Evolutionary conservation across 176 grass and related monocot species (phyloP), one percentile per base, ranked within the genome.

Genomic region (Triticum monococcum): DNA sequence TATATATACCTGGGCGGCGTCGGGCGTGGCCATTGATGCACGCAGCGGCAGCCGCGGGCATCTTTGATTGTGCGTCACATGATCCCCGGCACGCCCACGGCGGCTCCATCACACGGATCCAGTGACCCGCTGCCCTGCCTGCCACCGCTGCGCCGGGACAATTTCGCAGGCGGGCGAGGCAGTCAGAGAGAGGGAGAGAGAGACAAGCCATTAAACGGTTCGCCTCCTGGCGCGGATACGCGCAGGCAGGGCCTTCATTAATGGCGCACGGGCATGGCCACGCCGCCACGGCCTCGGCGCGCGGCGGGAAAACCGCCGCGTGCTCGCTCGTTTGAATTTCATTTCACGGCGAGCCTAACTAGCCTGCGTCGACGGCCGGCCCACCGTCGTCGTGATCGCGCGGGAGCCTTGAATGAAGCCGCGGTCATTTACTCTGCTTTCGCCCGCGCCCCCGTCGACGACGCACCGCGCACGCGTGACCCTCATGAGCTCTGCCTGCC

Each of bases 21-120:
- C 35, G 26, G 25, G 57, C 6, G 22, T 1, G 14, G 79, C 75
- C 75, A 84, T 84, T 87, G 66, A n/a, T 59, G 54, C 54, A 59
- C 18, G 83, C 89, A 80, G 89, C 56, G 85, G 84, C 77, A 24
- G 79, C 79, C 78, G 57, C 83, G 73, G 74, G 80, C 68, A 81
- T 83, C 87, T 88, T 92, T 95, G 85, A 95, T 87, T 86, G 89
- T 81, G 90, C 79, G 66, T 95, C 93, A 95, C 93, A 92, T 92
- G 93, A 95, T 95, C 88, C 90, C 81, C 88, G 93, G 52, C 52
- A 68, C 57, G 54, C 37, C 61, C 48, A 9, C 84, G 52, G 77
- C 85, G 72, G 17, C 9, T 56, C 40, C 4, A 10, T 95, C 93
- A 92, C 90, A 95, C 10, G 90, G 89, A 89, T 90, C 84, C 89